These are phyloP conservation scores for Spergularia bocconei DNA, from an alignment of 148 eudicot species.

Conservation along the genomic window DNA sequence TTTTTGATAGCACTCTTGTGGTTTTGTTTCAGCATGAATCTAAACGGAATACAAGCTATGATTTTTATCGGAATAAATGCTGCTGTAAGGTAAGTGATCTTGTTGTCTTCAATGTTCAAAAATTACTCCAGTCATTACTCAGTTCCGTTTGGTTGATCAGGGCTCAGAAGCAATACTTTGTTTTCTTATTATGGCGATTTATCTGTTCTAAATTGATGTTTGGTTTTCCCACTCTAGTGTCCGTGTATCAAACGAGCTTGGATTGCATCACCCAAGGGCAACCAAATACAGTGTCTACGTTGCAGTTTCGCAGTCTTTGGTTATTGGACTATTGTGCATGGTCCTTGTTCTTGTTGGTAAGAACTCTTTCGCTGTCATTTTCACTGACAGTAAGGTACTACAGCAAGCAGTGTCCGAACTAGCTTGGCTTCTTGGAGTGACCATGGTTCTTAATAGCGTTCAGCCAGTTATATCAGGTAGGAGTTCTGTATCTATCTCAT, in stretches of 20 bases:
- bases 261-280: slow-evolving; percentile 59
- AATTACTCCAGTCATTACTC: neutral
- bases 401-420: slow-evolving; percentile 57
- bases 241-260: slow-evolving; percentile 85
- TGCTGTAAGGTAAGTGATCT: slow-evolving; percentile 60
- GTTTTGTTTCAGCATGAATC: slow-evolving; percentile 51
- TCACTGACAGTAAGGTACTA: slow-evolving; percentile 49
- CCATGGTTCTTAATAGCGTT: slow-evolving; percentile 79
- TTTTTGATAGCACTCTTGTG: neutral
- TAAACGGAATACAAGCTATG: slow-evolving; percentile 68
- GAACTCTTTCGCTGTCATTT: slow-evolving; percentile 51
- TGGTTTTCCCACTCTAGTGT: slow-evolving; percentile 32
- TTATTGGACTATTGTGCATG: slow-evolving; percentile 62
- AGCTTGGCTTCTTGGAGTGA: slow-evolving; percentile 73
- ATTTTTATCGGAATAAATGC: slow-evolving; percentile 79
- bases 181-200: neutral
- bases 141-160: neutral
- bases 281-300: slow-evolving; percentile 59
- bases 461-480: slow-evolving; percentile 89
- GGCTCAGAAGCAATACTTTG: neutral
- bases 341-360: slow-evolving; percentile 40
- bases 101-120: neutral
- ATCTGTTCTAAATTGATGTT: slow-evolving; percentile 1
- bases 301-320: slow-evolving; percentile 63
- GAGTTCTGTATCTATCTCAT: neutral